These are phyloP conservation scores for Psidium friedrichsthalianum DNA, from an alignment of 345 rosid species.

Conservation along the genomic window DNA sequence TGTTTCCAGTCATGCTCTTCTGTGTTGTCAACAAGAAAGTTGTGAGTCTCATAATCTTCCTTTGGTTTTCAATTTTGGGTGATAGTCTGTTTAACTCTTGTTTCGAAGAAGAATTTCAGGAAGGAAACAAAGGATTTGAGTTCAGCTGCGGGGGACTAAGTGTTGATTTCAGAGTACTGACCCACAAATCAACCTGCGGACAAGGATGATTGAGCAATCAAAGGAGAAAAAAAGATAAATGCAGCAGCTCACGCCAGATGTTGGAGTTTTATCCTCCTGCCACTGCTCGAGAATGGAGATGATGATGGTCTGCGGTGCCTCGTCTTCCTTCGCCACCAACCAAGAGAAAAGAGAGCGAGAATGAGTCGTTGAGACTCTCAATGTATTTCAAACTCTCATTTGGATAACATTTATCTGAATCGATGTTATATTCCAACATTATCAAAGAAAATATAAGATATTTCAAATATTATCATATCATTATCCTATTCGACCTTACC, in stretches of 20 bases:
- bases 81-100: not conserved
- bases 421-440: not conserved
- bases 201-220: not conserved
- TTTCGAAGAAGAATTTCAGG: conserved; percentile 1
- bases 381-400: not conserved
- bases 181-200: not conserved
- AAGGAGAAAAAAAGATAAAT: too few species aligned
- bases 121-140: not conserved
- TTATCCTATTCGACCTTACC: not conserved
- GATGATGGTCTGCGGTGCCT: not conserved
- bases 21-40: conserved; percentile 13
- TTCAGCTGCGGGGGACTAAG: conserved; percentile 21
- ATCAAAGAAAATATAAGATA: not conserved
- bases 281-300: too few species aligned
- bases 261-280: too few species aligned
- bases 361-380: not conserved
- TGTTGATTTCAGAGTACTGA: conserved; percentile 1
- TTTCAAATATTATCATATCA: not conserved
- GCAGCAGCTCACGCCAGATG: too few species aligned
- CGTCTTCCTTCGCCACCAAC: not conserved
- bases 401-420: not conserved
- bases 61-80: not conserved
- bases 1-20: conserved; percentile 8
- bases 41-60: conserved; percentile 19
- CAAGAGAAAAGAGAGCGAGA: not conserved